phyloP scores from a whole-genome alignment of 1,284 basidiomycete species.

The Pascua guehoae region DNA sequence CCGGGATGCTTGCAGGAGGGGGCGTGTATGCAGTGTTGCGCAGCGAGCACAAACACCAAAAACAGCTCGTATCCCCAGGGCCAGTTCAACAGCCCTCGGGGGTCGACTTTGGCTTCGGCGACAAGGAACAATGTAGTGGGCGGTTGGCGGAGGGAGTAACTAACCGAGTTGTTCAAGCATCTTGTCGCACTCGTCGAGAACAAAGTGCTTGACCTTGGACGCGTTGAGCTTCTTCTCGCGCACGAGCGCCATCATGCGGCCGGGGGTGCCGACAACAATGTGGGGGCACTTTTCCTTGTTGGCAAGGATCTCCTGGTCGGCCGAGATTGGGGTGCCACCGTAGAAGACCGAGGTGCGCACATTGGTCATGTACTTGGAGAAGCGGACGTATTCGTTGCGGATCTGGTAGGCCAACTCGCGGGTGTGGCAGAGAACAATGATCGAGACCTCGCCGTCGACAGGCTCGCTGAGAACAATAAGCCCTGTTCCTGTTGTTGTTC shows the following conservation, averaged over 20 bases:
- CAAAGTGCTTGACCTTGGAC: constrained; percentile 96
- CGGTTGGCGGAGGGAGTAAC: constrained; percentile 50
- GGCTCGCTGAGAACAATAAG: constrained; percentile 60
- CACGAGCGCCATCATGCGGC: constrained; percentile 85
- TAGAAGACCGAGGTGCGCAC: constrained; percentile 97
- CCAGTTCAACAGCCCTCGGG: constrained; percentile 2
- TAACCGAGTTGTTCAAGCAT: constrained; percentile 99
- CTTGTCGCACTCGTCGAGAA: constrained; percentile 99
- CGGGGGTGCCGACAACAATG: constrained; percentile 97
- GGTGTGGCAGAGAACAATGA: constrained; percentile 97
- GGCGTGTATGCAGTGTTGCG: no score
- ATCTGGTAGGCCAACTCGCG: constrained; percentile 99
- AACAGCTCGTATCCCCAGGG: no score
- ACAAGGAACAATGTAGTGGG: constrained; percentile 9
- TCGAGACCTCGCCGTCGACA: constrained; percentile 95
- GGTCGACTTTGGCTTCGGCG: not conserved
- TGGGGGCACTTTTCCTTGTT: constrained; percentile 98
- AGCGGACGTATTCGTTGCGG: constrained; percentile 98
- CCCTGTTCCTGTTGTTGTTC: not conserved
- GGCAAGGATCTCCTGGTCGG: constrained; percentile 90
- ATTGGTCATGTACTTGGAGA: constrained; percentile 99
- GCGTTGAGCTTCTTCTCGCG: constrained; percentile 90
- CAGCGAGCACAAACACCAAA: no score
- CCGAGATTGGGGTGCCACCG: constrained; percentile 90
- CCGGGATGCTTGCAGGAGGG: no score